Evolutionary conservation across 2,329 filamentous ascomycete species (phyloP).

Genomic region (Madurella fahalii): DNA sequence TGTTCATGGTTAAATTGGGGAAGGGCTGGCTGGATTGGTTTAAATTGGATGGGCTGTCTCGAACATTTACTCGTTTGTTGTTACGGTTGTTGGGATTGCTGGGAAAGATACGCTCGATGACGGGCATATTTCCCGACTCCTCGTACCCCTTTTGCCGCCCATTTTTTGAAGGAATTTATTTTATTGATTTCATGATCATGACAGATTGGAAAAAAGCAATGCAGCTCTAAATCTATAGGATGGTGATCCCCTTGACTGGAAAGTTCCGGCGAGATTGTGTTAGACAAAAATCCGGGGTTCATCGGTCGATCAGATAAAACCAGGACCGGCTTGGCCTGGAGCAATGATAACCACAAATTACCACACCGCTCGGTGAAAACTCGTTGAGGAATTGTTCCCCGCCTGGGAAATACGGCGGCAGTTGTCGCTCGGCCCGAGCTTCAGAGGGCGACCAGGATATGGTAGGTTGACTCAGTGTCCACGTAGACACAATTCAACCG

Average conservation of each 20-base stretch:
- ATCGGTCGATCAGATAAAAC: background rate
- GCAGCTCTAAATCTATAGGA: background rate
- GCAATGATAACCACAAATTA: background rate
- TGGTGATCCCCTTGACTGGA: slow-evolving; percentile 4
- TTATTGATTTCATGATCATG: background rate
- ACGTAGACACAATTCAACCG: background rate
- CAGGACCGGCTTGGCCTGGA: background rate
- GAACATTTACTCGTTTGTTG: background rate
- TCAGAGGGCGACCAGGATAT: background rate
- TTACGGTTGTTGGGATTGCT: background rate
- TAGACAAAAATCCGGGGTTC: background rate
- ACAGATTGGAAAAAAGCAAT: background rate
- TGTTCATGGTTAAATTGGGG: background rate
- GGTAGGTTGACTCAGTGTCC: slow-evolving; percentile 2
- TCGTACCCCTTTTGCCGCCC: too few species aligned
- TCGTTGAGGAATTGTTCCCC: background rate
- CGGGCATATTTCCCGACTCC: background rate
- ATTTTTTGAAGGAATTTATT: background rate
- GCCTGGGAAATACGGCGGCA: background rate
- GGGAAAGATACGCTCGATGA: background rate
- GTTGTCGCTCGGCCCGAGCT: background rate
- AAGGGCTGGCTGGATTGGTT: slow-evolving; percentile 2
- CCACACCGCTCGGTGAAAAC: background rate
- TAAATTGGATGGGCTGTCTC: background rate
- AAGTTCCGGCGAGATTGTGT: background rate